A percentile compares a stretch with the other conserved stretches of the same genome.
Evolutionary conservation across 352 stramenopile genomes (phyloP).

Genomic region (Thalassiosira exigua): DNA sequence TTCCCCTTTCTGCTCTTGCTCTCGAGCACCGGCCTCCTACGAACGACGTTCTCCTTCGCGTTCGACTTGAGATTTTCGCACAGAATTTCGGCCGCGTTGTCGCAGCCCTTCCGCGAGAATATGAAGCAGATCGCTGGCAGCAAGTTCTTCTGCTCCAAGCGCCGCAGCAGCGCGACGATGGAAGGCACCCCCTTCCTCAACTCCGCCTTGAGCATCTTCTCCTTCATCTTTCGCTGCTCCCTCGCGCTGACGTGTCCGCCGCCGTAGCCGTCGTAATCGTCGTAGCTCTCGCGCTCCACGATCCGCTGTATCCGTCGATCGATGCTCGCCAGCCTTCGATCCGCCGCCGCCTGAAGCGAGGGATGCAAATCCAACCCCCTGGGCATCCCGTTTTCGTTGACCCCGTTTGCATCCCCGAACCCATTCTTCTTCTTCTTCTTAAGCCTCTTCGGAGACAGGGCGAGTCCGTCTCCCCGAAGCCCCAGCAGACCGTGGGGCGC

Average conservation of each 20-base stretch:
- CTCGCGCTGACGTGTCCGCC: conserved; percentile 36
- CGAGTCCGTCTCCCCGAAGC: conserved; percentile 66
- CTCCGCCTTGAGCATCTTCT: conserved; percentile 71
- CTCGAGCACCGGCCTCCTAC: no score
- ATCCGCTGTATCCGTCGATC: conserved; percentile 66
- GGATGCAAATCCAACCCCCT: conserved; percentile 75
- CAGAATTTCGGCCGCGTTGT: conserved; percentile 82
- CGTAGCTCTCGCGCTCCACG: conserved; percentile 40
- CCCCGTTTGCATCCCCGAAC: conserved; percentile 19
- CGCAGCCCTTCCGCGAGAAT: conserved; percentile 85
- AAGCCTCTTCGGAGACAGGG: conserved; percentile 30
- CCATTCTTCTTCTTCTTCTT: conserved; percentile 44
- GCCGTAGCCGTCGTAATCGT: conserved; percentile 44
- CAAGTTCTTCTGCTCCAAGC: conserved; percentile 78
- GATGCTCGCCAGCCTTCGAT: conserved; percentile 64
- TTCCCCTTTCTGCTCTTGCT: no score
- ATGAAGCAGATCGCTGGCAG: conserved; percentile 89
- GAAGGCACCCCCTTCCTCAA: conserved; percentile 77
- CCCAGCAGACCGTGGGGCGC: conserved; percentile 75
- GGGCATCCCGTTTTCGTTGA: conserved; percentile 56
- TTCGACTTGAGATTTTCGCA: conserved; percentile 52
- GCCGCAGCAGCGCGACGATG: conserved; percentile 64
- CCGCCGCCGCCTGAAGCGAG: conserved; percentile 54
- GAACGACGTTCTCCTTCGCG: no score
- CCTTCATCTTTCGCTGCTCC: conserved; percentile 69